Percentiles rank a stretch among this genome's conserved stretches.
Conservation (phyloP, 2,329 filamentous ascomycete species). For the Xylariaceae sp. region DNA sequence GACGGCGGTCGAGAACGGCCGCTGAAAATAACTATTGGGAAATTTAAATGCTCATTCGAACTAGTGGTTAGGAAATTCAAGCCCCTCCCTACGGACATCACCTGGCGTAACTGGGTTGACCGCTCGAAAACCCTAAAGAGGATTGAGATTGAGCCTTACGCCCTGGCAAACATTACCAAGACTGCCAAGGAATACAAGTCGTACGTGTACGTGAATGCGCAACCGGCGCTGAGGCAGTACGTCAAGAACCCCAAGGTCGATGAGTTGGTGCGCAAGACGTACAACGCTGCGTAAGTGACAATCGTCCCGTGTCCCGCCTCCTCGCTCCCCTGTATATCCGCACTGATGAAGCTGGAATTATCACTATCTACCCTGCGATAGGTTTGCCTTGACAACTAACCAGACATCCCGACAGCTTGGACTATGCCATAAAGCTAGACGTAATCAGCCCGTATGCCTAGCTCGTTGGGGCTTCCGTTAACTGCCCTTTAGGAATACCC, state of each 20-base stretch:
- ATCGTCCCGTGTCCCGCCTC: neutral
- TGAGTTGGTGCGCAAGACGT: conserved; percentile 36
- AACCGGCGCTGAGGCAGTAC: conserved; percentile 36
- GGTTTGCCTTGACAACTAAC: conserved; percentile 3
- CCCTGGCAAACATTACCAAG: conserved; percentile 42
- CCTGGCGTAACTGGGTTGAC: conserved; percentile 44
- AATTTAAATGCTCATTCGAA: conserved; percentile 41
- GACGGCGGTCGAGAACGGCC: conserved; percentile 28
- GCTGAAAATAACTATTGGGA: conserved; percentile 45
- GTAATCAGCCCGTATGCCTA: conserved; percentile 4
- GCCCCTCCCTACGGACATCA: conserved; percentile 42
- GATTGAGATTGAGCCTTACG: conserved; percentile 43
- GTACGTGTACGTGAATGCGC: conserved; percentile 41
- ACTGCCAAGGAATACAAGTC: conserved; percentile 39
- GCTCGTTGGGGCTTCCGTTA: neutral
- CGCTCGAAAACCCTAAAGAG: conserved; percentile 30
- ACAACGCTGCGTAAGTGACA: conserved; percentile 33
- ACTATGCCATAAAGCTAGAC: conserved; percentile 1
- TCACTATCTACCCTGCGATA: neutral
- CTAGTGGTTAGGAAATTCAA: conserved; percentile 47
- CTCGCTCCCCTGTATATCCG: conserved; percentile 2
- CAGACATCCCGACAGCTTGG: conserved; percentile 4
- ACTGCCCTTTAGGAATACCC: conserved; percentile 11
- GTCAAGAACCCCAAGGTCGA: conserved; percentile 21
- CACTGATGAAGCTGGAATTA: conserved; percentile 5